A percentile compares a stretch with the other conserved stretches of the same genome.
Conservation (phyloP, 306 rosid species). For the Malus orientalis region DNA sequence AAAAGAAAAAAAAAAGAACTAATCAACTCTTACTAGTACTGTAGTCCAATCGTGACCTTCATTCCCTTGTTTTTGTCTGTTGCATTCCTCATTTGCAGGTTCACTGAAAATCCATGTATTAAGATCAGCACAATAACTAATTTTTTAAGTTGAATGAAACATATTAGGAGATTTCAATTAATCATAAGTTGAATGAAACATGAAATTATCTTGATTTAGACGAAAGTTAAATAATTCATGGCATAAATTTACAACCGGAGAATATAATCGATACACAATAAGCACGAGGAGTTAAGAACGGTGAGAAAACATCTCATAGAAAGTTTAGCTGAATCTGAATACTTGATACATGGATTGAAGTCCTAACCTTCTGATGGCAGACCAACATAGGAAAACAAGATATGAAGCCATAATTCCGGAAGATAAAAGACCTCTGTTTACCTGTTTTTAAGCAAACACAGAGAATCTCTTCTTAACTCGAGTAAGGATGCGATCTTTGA, state of each 20-base stretch:
- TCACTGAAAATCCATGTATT: conserved; percentile 48
- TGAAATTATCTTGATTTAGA: background rate
- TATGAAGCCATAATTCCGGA: conserved; percentile 92
- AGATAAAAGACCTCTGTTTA: conserved; percentile 74
- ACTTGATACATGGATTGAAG: background rate
- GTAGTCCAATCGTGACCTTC: conserved; percentile 51
- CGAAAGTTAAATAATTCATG: too few species aligned
- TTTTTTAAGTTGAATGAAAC: background rate
- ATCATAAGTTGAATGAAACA: background rate
- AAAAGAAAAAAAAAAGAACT: background rate
- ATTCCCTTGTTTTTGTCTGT: conserved; percentile 25
- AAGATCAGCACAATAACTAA: background rate
- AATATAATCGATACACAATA: background rate
- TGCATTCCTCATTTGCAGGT: conserved; percentile 53
- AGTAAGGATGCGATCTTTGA: background rate
- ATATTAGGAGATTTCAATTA: too few species aligned
- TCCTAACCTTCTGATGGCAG: conserved; percentile 71
- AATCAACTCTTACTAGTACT: conserved; percentile 44
- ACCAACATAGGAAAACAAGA: conserved; percentile 79
- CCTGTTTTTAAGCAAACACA: conserved; percentile 39
- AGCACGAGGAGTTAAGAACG: background rate
- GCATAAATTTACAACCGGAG: background rate
- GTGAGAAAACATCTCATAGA: background rate
- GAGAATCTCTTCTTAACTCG: background rate
- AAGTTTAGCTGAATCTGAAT: background rate